Evolutionary conservation across 768 basidiomycete species (phyloP), one percentile per base, ranked within the genome.

Genomic region (Amanita subjunquillea): DNA sequence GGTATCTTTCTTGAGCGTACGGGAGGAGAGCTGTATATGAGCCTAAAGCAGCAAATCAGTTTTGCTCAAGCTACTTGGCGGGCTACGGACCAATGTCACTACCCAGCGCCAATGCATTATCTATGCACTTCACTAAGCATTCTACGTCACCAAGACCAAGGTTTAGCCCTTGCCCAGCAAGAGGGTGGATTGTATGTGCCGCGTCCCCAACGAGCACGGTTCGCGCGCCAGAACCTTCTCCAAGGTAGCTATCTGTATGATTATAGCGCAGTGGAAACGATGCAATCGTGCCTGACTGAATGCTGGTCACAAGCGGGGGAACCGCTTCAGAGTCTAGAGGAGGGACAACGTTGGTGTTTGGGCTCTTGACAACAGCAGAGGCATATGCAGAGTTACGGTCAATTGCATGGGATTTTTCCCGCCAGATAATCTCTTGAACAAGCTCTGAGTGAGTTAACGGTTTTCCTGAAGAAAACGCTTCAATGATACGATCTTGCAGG

Each of bases 91-190:
- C 96, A 44, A 97, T 75, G 64, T 99, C 96, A 2, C 82, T 82
- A 4, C 95, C 95, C 2, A 72, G 65, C 10, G 61, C 57, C 17
- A 87, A 56, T 0, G 84, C 75, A 5, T 69, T 60, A 30, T 80
- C 68, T 36, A 97, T 79, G 57, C 81, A 81, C 44, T 75, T 72
- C 0, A 82, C 71, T 12, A 99, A 77, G 52, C 77, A 76, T 60
- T 85, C 77, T 2, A 85, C 90, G 63, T 99, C 95, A 1, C 74
- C 85, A 27, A 99, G 71, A n/a, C 95, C 96, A 62, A 95, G 71
- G 65, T 99, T 98, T 39, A 98, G 73, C 0, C 95, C 96, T 64
- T 98, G 95, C 2, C 96, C 96, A 0, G 94, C 95, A 25, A 98
- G 79, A 1, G 96, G 95, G 62, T 98, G 95, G 1, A 92, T 73